phyloP scores from a whole-genome alignment of 164 flowering plant genomes.

The Brasenia schreberi region DNA sequence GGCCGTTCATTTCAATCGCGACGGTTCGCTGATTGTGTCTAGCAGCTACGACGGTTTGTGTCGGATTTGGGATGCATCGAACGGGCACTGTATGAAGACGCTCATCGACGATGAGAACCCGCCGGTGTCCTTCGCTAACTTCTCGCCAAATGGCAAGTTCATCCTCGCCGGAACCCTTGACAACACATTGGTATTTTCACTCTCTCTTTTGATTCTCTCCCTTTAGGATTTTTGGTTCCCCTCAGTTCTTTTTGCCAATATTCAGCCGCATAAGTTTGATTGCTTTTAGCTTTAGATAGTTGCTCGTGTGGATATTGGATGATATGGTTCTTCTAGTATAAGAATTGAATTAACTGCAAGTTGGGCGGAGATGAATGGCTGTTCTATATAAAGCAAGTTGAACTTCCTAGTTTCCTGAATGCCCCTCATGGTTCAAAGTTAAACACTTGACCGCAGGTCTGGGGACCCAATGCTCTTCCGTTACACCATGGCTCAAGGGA shows the following conservation, averaged over 20 bases:
- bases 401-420: too few relatives aligned
- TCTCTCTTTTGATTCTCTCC: background rate
- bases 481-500: too few relatives aligned
- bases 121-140: constrained; percentile 79
- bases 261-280: too few relatives aligned
- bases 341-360: too few relatives aligned
- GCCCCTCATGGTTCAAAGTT: too few relatives aligned
- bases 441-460: too few relatives aligned
- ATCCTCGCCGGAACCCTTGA: constrained; percentile 90
- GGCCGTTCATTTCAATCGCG: constrained; percentile 61
- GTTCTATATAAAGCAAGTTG: too few relatives aligned
- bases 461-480: too few relatives aligned
- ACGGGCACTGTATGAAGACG: constrained; percentile 97
- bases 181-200: constrained; percentile 49
- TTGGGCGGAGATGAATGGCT: too few relatives aligned
- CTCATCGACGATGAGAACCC: constrained; percentile 93
- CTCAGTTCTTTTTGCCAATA: background rate
- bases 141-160: constrained; percentile 91
- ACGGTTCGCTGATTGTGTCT: constrained; percentile 67
- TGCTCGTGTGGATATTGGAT: too few relatives aligned
- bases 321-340: too few relatives aligned
- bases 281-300: too few relatives aligned
- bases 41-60: constrained; percentile 93
- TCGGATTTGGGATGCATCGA: constrained; percentile 87
- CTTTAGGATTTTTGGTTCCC: background rate